phyloP scores from a whole-genome alignment of 2,329 filamentous ascomycete genomes.

The Aspergillus aculeatinus region DNA sequence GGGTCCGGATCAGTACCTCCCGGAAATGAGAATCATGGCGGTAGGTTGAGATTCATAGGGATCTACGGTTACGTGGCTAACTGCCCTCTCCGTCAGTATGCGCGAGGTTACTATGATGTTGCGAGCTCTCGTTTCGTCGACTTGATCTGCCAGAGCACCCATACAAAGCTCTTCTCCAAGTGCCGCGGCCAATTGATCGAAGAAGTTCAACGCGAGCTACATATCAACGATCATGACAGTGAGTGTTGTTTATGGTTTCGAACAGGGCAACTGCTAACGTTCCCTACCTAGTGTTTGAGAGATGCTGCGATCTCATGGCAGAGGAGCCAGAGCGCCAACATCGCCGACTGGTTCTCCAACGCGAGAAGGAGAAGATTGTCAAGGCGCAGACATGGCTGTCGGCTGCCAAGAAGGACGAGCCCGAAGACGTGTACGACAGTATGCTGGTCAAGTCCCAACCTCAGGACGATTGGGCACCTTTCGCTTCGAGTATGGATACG shows the following conservation, averaged over 20 bases:
- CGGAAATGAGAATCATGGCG: slow-evolving; percentile 45
- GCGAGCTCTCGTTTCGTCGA: slow-evolving; percentile 42
- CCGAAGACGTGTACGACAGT: slow-evolving; percentile 6
- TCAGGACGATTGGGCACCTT: slow-evolving; percentile 7
- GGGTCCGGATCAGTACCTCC: slow-evolving; percentile 33
- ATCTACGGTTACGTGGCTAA: slow-evolving; percentile 8
- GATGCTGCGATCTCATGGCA: slow-evolving; percentile 38
- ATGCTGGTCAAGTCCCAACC: slow-evolving; percentile 14
- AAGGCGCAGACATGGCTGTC: slow-evolving; percentile 36
- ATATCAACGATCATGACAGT: slow-evolving; percentile 35
- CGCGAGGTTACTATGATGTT: slow-evolving; percentile 41
- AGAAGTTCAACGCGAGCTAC: slow-evolving; percentile 30
- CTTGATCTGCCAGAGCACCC: slow-evolving; percentile 37
- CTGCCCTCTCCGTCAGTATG: slow-evolving; percentile 25
- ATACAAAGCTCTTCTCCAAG: slow-evolving; percentile 37
- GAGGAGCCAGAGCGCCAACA: slow-evolving; percentile 38
- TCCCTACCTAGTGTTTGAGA: slow-evolving; percentile 29
- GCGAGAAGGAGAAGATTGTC: slow-evolving; percentile 35
- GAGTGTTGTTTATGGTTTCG: slow-evolving; percentile 9
- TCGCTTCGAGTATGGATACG: not conserved
- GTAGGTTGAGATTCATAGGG: slow-evolving; percentile 28
- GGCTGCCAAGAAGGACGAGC: slow-evolving; percentile 16
- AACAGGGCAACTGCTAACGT: not conserved
- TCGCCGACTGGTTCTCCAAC: slow-evolving; percentile 29
- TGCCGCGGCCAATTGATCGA: slow-evolving; percentile 34